phyloP scores from a whole-genome alignment of 345 rosid genomes.

The Citropsis articulata region DNA sequence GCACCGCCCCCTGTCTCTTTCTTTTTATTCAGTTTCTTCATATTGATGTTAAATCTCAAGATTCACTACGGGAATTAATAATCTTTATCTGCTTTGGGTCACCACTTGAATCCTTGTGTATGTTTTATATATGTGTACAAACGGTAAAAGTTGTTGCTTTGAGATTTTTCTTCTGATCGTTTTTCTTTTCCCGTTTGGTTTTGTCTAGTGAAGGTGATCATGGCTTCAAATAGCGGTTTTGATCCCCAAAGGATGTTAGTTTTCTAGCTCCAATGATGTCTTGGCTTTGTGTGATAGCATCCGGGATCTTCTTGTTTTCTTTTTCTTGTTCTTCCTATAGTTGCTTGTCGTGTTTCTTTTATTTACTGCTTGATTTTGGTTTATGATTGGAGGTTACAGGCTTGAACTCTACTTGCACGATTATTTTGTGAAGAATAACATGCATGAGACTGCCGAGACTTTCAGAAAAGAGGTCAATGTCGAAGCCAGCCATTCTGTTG shows the following conservation, averaged over 20 bases:
- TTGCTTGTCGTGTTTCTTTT: not conserved
- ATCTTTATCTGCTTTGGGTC: constrained; percentile 2
- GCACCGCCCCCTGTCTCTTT: not conserved
- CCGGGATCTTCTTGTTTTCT: not conserved
- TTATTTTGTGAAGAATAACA: constrained; percentile 33
- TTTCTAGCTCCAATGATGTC: not conserved
- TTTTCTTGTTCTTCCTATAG: not conserved
- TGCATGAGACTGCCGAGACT: constrained; percentile 28
- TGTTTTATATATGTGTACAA: not conserved
- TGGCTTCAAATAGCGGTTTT: not conserved
- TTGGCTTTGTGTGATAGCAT: not conserved
- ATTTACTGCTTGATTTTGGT: not conserved
- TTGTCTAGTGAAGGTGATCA: not conserved
- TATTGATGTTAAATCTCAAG: not conserved
- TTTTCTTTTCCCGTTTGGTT: not conserved
- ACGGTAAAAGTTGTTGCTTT: not conserved
- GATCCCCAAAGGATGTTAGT: constrained; percentile 21
- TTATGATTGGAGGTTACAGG: constrained; percentile 20
- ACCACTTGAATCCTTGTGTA: too few species aligned
- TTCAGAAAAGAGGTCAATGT: constrained; percentile 32
- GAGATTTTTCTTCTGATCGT: not conserved
- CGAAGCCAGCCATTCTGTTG: constrained; percentile 16
- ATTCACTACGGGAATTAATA: not conserved
- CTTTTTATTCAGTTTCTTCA: not conserved
- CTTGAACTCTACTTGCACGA: constrained; percentile 37